Conservation (phyloP, 805 yeast species). For the Kuraishia ogatae region DNA sequence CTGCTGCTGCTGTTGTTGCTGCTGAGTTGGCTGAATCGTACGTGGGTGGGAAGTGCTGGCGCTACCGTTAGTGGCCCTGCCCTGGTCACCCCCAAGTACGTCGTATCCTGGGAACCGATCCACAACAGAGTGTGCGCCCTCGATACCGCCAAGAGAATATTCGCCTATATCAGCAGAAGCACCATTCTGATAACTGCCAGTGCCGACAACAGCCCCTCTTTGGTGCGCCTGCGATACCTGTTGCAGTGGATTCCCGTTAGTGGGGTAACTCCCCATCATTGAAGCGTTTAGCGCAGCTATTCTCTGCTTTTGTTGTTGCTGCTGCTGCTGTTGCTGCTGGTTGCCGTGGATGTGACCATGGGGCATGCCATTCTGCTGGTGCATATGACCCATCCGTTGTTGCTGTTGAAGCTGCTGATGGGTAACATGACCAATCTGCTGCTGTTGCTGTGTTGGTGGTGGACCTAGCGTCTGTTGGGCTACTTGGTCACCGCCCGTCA, state of each 20-base stretch:
- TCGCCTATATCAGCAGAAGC: not conserved
- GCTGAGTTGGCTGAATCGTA: too few relatives aligned
- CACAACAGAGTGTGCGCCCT: not conserved
- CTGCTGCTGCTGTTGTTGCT: too few relatives aligned
- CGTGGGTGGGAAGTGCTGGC: too few relatives aligned
- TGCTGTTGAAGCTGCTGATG: conserved; percentile 3
- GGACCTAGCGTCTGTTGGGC: not conserved
- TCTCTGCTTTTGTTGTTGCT: not conserved
- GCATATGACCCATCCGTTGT: not conserved
- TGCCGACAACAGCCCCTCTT: not conserved
- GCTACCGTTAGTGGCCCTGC: too few relatives aligned
- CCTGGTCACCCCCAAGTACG: not conserved
- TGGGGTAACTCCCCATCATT: not conserved
- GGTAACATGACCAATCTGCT: not conserved
- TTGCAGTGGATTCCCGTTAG: not conserved
- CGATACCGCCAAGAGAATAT: not conserved
- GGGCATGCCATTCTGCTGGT: too few relatives aligned
- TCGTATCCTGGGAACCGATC: not conserved
- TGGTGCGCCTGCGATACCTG: too few relatives aligned
- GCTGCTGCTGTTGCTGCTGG: too few relatives aligned
- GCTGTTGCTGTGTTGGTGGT: conserved; percentile 1
- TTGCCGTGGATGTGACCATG: too few relatives aligned
- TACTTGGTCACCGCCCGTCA: not conserved
- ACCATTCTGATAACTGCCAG: not conserved
- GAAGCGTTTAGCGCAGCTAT: not conserved